Evolutionary conservation across 2,329 filamentous ascomycete species (phyloP), one percentile per base, ranked within the genome.

Genomic region (Arthrobotrys sphaeroides): DNA sequence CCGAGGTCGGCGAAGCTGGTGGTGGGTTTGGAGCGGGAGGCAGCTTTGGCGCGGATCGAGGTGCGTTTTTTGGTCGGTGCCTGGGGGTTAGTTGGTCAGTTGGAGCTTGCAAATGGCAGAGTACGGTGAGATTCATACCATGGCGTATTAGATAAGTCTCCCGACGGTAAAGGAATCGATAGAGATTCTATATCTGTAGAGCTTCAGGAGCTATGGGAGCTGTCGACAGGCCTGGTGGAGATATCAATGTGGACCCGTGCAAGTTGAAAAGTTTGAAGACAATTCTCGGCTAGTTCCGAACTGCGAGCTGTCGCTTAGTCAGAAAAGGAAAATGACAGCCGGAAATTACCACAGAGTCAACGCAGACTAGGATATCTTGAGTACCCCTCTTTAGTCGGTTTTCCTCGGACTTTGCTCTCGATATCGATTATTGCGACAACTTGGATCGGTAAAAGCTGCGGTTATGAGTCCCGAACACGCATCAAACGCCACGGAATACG

Each of bases 41-140:
- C 55, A 24, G 59, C 59, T 76, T 70, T 69, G 33, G 73, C 65
- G 43, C 73, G 73, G 42, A 76, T 76, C 3, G 73, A 76, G 2
- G 73, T 65, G 33, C 73, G 64, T 40, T 76, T 76, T 36, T 69
- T 76, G 24, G 73, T 76, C 0, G 73, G 73, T 22, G 73, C 73
- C 73, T 76, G 20, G 4, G n/a, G n/a, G 24, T 6, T 26, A 16
- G 10, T 18, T 13, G 26, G 24, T 36, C 53, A 43, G 33, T 18
- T 20, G 38, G 24, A 53, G 60, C n/a, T 13, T 51, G 26, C 24
- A 31, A 16, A 31, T 2, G 7, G 5, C n/a, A 43, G 18, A 5
- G 12, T 10, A 49, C 20, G 13, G 24, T 31, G 9, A 2, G 5
- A 9, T 53, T 53, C 26, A 26, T 47, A 45, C 57, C 57, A 62